These are phyloP conservation scores for Thermothelomyces thermophilus DNA, from an alignment of 2,329 filamentous ascomycete species.

Conservation along the genomic window DNA sequence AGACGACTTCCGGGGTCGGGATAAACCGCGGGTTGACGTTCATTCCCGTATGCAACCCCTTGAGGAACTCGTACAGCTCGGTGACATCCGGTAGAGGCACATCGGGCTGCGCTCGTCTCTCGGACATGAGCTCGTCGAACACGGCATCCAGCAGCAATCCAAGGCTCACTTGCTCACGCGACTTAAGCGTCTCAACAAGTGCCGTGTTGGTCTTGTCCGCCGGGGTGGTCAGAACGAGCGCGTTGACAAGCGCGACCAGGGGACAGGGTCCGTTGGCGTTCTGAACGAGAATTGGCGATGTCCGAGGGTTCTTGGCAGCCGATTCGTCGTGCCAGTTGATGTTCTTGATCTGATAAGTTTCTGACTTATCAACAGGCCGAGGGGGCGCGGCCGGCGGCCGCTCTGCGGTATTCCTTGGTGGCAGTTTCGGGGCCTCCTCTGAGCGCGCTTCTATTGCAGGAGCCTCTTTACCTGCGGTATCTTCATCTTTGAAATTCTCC, in stretches of 20 bases:
- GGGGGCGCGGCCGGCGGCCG: slow-evolving; percentile 31
- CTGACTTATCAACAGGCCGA: slow-evolving; percentile 43
- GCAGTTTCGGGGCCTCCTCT: slow-evolving; percentile 13
- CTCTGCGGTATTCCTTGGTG: slow-evolving; percentile 15
- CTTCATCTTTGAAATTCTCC: slow-evolving; percentile 33
- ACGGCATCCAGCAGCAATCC: slow-evolving; percentile 80
- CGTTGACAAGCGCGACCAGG: slow-evolving; percentile 86
- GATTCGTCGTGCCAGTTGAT: slow-evolving; percentile 73
- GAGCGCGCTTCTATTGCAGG: background rate
- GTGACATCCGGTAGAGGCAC: slow-evolving; percentile 73
- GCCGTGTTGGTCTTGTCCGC: slow-evolving; percentile 56
- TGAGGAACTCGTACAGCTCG: slow-evolving; percentile 80
- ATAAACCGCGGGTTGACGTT: slow-evolving; percentile 93
- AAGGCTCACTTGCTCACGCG: slow-evolving; percentile 81
- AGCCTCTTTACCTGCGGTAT: slow-evolving; percentile 19
- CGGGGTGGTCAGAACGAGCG: slow-evolving; percentile 75
- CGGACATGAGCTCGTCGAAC: slow-evolving; percentile 87
- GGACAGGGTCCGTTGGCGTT: slow-evolving; percentile 95
- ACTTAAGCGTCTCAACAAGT: slow-evolving; percentile 68
- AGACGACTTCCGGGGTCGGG: slow-evolving; percentile 44
- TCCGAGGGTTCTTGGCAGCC: slow-evolving; percentile 54
- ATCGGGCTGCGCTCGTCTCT: slow-evolving; percentile 55
- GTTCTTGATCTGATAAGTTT: slow-evolving; percentile 91
- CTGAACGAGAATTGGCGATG: slow-evolving; percentile 84
- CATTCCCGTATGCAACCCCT: slow-evolving; percentile 90